Conservation (phyloP, 1,139 yeast genomes). For the Pichia sp. region DNA sequence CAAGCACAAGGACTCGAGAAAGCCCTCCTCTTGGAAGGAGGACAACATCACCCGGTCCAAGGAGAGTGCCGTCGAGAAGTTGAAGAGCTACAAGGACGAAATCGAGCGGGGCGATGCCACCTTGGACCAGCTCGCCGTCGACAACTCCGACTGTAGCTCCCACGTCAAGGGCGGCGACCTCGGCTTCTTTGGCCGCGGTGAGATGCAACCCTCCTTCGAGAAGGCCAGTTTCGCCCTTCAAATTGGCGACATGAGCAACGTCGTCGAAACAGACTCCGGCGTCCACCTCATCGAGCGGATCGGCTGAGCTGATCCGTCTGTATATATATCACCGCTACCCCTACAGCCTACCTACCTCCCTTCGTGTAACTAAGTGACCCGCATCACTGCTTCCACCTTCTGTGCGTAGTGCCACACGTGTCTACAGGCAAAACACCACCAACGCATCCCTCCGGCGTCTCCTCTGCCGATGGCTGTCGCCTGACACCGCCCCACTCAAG, state of each 20-base stretch:
- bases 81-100: conserved; percentile 55
- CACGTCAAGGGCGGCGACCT: conserved; percentile 88
- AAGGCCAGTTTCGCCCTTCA: conserved; percentile 77
- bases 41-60: conserved; percentile 68
- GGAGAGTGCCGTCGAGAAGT: conserved; percentile 74
- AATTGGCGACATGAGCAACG: conserved; percentile 78
- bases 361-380: no score
- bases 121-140: conserved; percentile 67
- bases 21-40: conserved; percentile 87
- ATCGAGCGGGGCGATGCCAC: conserved; percentile 68
- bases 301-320: conserved; percentile 48
- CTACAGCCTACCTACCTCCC: no score
- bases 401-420: no score
- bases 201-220: conserved; percentile 94
- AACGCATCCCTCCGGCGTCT: no score
- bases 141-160: conserved; percentile 87
- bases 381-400: no score
- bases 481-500: no score
- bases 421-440: no score
- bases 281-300: conserved; percentile 85
- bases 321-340: not conserved
- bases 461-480: no score
- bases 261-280: conserved; percentile 89
- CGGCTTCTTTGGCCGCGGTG: conserved; percentile 83
- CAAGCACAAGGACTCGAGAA: conserved; percentile 77